A percentile compares a stretch with the other conserved stretches of the same genome.
These are phyloP conservation scores for Trematosphaeria pertusa DNA, from an alignment of 2,329 filamentous ascomycete species.

Conservation along the genomic window DNA sequence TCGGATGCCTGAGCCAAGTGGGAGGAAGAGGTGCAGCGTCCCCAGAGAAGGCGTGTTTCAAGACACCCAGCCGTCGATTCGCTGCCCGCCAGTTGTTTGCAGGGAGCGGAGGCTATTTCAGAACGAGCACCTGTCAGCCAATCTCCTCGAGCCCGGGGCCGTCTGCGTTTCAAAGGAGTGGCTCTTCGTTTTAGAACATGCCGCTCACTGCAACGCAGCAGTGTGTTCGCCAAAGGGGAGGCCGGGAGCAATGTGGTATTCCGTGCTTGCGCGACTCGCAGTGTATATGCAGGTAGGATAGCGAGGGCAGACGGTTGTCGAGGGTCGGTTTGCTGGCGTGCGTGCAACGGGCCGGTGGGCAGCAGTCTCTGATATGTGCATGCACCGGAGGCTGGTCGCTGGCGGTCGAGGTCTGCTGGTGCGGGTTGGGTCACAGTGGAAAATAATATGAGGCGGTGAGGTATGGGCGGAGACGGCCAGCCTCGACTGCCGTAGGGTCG, in stretches of 20 bases:
- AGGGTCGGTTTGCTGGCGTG: too few species aligned
- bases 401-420: slow-evolving; percentile 29
- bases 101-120: slow-evolving; percentile 27
- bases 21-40: slow-evolving; percentile 32
- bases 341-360: too few species aligned
- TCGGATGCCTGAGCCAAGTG: slow-evolving; percentile 33
- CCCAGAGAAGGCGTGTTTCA: slow-evolving; percentile 48
- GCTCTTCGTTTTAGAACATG: slow-evolving; percentile 39
- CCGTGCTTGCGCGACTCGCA: too few species aligned
- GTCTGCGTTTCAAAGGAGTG: slow-evolving; percentile 40
- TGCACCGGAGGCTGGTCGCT: too few species aligned
- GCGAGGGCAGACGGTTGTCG: too few species aligned
- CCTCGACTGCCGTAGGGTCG: slow-evolving; percentile 20
- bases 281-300: too few species aligned
- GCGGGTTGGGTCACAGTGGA: slow-evolving; percentile 36
- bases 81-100: slow-evolving; percentile 38
- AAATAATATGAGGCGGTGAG: slow-evolving; percentile 41
- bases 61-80: slow-evolving; percentile 23
- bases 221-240: too few species aligned
- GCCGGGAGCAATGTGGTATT: too few species aligned
- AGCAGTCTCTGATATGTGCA: too few species aligned
- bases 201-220: slow-evolving; percentile 29
- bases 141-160: slow-evolving; percentile 30
- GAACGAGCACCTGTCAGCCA: slow-evolving; percentile 41
- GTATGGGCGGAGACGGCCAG: slow-evolving; percentile 28